Conservation (phyloP, 2,329 filamentous ascomycete species). For the Calycina herbarum region DNA sequence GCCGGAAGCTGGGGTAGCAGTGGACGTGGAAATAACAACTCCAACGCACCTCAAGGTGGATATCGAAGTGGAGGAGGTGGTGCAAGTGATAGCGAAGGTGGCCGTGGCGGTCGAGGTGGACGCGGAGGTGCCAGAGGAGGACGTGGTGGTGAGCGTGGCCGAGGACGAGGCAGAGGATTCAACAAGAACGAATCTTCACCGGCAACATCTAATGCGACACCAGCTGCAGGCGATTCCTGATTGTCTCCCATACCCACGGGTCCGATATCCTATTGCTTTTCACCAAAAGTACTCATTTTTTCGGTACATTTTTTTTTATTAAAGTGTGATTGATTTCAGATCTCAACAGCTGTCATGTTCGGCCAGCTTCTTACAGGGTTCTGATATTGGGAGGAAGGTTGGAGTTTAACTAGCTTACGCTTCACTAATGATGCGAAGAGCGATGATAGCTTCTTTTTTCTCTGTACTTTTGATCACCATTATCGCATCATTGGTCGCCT, state of each 20-base stretch:
- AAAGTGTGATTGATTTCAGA: constrained; percentile 34
- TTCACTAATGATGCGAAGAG: constrained; percentile 24
- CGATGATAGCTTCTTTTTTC: constrained; percentile 38
- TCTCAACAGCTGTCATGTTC: constrained; percentile 30
- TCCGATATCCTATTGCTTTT: constrained; percentile 31
- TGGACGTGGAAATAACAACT: constrained; percentile 57
- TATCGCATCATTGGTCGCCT: constrained; percentile 35
- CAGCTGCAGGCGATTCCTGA: constrained; percentile 42
- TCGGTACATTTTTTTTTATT: constrained; percentile 37
- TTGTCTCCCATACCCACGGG: constrained; percentile 14
- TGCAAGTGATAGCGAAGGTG: constrained; percentile 70
- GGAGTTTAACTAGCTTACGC: constrained; percentile 40
- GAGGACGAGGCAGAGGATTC: constrained; percentile 55
- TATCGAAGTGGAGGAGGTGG: constrained; percentile 81
- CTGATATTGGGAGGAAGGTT: constrained; percentile 33
- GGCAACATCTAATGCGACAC: constrained; percentile 52
- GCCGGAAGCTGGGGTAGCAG: constrained; percentile 68
- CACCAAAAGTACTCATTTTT: constrained; percentile 34
- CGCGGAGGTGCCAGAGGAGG: constrained; percentile 59
- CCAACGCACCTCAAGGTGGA: constrained; percentile 60
- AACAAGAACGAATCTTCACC: constrained; percentile 57
- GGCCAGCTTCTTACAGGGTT: constrained; percentile 32
- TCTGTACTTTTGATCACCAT: constrained; percentile 37
- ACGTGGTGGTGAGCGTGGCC: constrained; percentile 54
- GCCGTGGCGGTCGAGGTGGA: constrained; percentile 53